Evolutionary conservation across 2,329 filamentous ascomycete genomes (phyloP).

Genomic region (Hirsutella thompsonii): DNA sequence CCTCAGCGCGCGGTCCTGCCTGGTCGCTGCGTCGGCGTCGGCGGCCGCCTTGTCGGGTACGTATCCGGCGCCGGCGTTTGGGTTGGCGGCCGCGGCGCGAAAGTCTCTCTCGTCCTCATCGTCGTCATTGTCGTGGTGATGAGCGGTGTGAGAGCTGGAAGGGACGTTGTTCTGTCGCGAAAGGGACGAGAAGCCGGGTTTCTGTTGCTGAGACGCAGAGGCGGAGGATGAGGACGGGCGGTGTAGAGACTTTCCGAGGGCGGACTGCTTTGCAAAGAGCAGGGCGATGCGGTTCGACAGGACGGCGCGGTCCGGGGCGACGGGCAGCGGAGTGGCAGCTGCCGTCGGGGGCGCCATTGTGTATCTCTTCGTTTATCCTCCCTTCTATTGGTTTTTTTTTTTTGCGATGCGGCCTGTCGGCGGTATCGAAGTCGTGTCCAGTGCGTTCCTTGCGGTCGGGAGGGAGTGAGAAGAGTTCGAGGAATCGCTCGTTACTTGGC

Average conservation of each 20-base stretch:
- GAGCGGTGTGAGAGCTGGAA: background rate
- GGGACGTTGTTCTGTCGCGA: no score
- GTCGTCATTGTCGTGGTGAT: conserved; percentile 1
- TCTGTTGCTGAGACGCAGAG: no score
- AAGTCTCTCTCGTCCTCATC: conserved; percentile 13
- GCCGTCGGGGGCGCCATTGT: background rate
- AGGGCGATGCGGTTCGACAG: conserved; percentile 30
- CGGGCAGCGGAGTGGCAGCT: conserved; percentile 13
- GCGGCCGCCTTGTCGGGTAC: conserved; percentile 13
- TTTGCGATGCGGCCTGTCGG: no score
- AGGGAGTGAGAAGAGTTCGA: no score
- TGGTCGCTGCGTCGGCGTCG: conserved; percentile 1
- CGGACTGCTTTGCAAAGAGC: conserved; percentile 20
- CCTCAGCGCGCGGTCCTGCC: conserved; percentile 15
- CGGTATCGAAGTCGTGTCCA: no score
- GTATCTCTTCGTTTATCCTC: background rate
- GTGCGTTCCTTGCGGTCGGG: no score
- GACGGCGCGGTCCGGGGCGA: conserved; percentile 23
- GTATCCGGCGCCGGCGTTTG: conserved; percentile 30
- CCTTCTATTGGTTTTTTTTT: no score
- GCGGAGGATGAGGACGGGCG: conserved; percentile 1
- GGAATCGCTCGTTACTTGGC: no score
- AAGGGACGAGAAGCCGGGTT: no score
- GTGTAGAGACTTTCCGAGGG: conserved; percentile 17
- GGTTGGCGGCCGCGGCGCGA: conserved; percentile 9